Evolutionary conservation across 2,329 filamentous ascomycete genomes (phyloP), one percentile per base, ranked within the genome.

Genomic region (Phialophora verrucosa): DNA sequence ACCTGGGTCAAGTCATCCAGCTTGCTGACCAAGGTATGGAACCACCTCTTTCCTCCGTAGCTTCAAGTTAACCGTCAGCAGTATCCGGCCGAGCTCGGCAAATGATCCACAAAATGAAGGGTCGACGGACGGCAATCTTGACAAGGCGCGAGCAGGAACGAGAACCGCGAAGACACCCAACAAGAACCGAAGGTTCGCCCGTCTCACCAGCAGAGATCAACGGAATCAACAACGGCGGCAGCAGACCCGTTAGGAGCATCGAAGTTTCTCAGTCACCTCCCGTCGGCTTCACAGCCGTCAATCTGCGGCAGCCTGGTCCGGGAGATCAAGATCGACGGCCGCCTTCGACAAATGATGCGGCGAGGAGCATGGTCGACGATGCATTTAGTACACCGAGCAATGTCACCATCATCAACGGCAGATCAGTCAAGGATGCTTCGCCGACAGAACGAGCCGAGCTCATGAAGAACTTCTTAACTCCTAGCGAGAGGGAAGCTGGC

Each of bases 91-190:
- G 88, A 70, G 89, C 92, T 12, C 85, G 91, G 47, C 91, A 94
- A 76, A 84, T 96, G 20, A 93, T 93, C 71, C 92, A 95, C 74
- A 87, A 90, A 51, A 80, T 96, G 58, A 91, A 90, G 74, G 89
- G 89, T 57, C 88, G 91, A 59, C 89, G 88, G 73, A 87, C 86
- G 62, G 90, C 89, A n/a, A 91, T 93, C 69, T 81, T 89, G 56
- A 85, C 86, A 63, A 84, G 90, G 42, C 84, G 89, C 64, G 83
- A 84, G 23, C 80, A 78, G 10, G 82, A 86, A 64, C 78, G 77
- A 47, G 78, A 80, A 69, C 59, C 53, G 5, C 65, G 60, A 29
- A 66, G 63, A 50, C 63, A 67, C 6, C 54, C 60, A 32, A 32
- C 58, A 14, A 65, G 65, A 56, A 62, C 64, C 10, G 67, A 70